A percentile compares a stretch with the other conserved stretches of the same genome.
Conservation (phyloP, 2,329 filamentous ascomycete species). For the Onygenales sp. region DNA sequence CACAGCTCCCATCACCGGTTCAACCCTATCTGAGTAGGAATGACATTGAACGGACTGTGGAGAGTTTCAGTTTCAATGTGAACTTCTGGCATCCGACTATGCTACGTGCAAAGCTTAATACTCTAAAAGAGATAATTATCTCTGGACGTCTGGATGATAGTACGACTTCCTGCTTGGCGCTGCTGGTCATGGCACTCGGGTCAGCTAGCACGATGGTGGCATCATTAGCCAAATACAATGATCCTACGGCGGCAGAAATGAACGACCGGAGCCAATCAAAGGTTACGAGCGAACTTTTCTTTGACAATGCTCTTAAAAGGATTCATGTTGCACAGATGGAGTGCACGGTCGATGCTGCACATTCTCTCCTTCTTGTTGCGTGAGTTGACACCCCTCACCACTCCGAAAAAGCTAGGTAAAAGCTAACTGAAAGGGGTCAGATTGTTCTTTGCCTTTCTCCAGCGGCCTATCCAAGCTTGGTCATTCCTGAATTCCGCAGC, state of each 20-base stretch:
- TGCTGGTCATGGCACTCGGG: slow-evolving; percentile 41
- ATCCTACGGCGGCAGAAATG: slow-evolving; percentile 17
- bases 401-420: neutral
- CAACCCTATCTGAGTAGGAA: slow-evolving; percentile 35
- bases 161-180: slow-evolving; percentile 33
- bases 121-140: slow-evolving; percentile 23
- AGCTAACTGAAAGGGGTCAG: slow-evolving; percentile 14
- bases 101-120: slow-evolving; percentile 30
- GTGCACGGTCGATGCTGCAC: slow-evolving; percentile 38
- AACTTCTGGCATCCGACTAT: slow-evolving; percentile 48
- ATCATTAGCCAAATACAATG: slow-evolving; percentile 20
- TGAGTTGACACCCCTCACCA: slow-evolving; percentile 18
- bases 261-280: slow-evolving; percentile 23
- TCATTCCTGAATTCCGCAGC: slow-evolving; percentile 42
- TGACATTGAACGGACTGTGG: slow-evolving; percentile 35
- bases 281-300: slow-evolving; percentile 35
- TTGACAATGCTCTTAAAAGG: slow-evolving; percentile 38
- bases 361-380: slow-evolving; percentile 44
- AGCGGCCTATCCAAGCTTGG: slow-evolving; percentile 44
- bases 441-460: slow-evolving; percentile 42
- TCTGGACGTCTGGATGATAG: slow-evolving; percentile 29
- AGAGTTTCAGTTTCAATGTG: slow-evolving; percentile 37
- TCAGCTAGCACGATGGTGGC: slow-evolving; percentile 33
- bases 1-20: slow-evolving; percentile 15
- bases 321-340: slow-evolving; percentile 39